phyloP scores from a whole-genome alignment of 2,329 filamentous ascomycete species.

The Colletotrichum ledebouriae region DNA sequence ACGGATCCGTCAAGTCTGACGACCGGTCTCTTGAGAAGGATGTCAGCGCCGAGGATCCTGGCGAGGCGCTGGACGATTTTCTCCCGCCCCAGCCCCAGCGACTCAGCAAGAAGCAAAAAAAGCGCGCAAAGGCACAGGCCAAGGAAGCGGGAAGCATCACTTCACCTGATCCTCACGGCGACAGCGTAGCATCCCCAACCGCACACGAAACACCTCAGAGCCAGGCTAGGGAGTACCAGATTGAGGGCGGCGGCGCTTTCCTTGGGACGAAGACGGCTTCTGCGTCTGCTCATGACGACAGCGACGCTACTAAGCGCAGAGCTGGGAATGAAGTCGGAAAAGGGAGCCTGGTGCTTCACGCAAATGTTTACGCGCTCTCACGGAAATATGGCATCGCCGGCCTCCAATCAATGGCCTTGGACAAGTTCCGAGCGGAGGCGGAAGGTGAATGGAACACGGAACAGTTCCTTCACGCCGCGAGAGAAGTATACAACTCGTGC shows the following conservation, averaged over 20 bases:
- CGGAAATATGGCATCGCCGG: conserved; percentile 28
- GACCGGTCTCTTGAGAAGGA: conserved; percentile 11
- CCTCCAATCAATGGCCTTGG: not conserved
- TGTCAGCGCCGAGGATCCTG: not conserved
- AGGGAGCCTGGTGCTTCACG: conserved; percentile 21
- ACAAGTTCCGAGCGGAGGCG: conserved; percentile 27
- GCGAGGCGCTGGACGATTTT: conserved; percentile 28
- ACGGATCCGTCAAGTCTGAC: conserved; percentile 22
- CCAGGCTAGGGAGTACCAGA: conserved; percentile 17
- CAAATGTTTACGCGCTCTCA: conserved; percentile 30
- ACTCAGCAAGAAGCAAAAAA: conserved; percentile 35
- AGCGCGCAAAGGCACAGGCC: conserved; percentile 24
- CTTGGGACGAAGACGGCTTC: not conserved
- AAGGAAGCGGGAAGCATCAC: conserved; percentile 1
- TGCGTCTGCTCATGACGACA: not conserved
- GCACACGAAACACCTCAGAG: not conserved
- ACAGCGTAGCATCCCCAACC: not conserved
- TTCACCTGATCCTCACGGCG: conserved; percentile 1
- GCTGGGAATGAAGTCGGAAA: too few species aligned
- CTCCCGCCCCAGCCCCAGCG: conserved; percentile 23
- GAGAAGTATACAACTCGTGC: conserved; percentile 23
- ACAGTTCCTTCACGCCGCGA: conserved; percentile 29
- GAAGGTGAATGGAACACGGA: conserved; percentile 36
- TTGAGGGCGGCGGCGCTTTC: not conserved
- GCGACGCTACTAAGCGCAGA: not conserved